A percentile compares a stretch with the other conserved stretches of the same genome.
phyloP scores from a whole-genome alignment of 495 filamentous ascomycete genomes.

The Beverwykella pulmonaria region DNA sequence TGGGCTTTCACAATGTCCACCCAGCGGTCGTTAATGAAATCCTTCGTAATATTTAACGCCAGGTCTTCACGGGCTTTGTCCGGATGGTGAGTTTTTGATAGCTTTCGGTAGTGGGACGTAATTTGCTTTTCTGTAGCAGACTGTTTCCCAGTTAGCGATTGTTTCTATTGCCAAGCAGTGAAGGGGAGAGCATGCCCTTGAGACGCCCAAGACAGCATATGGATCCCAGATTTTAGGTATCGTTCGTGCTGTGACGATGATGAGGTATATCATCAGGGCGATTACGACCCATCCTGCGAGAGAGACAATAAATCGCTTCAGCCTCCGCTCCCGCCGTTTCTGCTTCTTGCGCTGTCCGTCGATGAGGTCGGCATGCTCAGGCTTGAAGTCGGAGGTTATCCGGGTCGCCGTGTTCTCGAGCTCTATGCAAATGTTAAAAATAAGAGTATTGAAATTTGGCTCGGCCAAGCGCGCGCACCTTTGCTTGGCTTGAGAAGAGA shows the following conservation, averaged over 20 bases:
- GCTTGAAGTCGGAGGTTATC: conserved; percentile 76
- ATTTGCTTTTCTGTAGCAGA: conserved; percentile 86
- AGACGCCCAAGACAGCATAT: conserved; percentile 86
- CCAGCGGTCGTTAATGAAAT: conserved; percentile 81
- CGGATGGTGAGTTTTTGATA: conserved; percentile 86
- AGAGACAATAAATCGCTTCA: conserved; percentile 82
- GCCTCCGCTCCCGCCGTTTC: conserved; percentile 82
- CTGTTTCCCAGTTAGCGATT: conserved; percentile 46
- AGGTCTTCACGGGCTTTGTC: conserved; percentile 86
- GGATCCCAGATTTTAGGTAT: conserved; percentile 87
- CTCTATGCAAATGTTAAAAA: conserved; percentile 46
- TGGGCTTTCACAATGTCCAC: conserved; percentile 96
- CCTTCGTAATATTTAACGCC: conserved; percentile 83
- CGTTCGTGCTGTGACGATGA: conserved; percentile 73
- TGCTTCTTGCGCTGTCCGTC: conserved; percentile 83
- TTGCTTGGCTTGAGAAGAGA: conserved; percentile 76
- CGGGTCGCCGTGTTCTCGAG: conserved; percentile 68
- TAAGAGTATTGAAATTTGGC: neutral
- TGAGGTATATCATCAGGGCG: conserved; percentile 90
- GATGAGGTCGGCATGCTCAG: conserved; percentile 79
- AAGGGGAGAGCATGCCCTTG: conserved; percentile 60
- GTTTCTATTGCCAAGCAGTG: neutral
- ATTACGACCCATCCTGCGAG: conserved; percentile 79
- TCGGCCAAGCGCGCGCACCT: conserved; percentile 51
- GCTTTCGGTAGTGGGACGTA: conserved; percentile 80